Evolutionary conservation across 1,139 yeast genomes (phyloP), one percentile per base, ranked within the genome.

Genomic region (Candida sp.): DNA sequence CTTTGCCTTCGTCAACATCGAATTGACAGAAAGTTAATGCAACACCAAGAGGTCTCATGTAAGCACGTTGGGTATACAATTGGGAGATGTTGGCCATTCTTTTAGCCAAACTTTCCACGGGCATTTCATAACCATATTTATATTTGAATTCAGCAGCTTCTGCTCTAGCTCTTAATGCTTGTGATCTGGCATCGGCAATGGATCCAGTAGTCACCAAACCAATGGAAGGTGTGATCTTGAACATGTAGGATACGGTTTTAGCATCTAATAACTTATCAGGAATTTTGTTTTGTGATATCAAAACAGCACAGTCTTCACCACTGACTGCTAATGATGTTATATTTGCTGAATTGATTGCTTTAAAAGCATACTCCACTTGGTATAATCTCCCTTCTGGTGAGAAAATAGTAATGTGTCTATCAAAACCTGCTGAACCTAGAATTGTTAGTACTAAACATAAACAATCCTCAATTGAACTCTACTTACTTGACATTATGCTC

Each of bases 311-410:
- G 64, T 87, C 93, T 59, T 84, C 81, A 44, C 99, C 98, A 42
- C 87, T 78, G 49, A 93, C 77, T 12, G 93, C 98, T 45, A 93
- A 64, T 23, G 96, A 86, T 39, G 97, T 93, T 61, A 93, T 81
- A 63, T 89, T 93, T 46, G 97, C 82, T 34, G 95, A 82, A 60
- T 91, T 93, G 64, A 95, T 90, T 6, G 99, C 98, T 65, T 93
- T 93, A 74, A 93, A 93, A 4, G 99, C 99, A 63, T 93, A 93
- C 65, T 93, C 96, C 33, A 91, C 99, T 70, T 93, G 99, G 70
- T 87, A 93, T 52, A 93, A 77, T 68, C 99, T 84, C 41, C 99
- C 99, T 66, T 93, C 99, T 22, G 99, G 99, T 39, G 98, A 91
- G 73, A 93, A 93, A 60, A 93, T 91, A 35, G 99, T 93, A 64